phyloP scores from a whole-genome alignment of 164 flowering plant genomes.

The Protea cynaroides region DNA sequence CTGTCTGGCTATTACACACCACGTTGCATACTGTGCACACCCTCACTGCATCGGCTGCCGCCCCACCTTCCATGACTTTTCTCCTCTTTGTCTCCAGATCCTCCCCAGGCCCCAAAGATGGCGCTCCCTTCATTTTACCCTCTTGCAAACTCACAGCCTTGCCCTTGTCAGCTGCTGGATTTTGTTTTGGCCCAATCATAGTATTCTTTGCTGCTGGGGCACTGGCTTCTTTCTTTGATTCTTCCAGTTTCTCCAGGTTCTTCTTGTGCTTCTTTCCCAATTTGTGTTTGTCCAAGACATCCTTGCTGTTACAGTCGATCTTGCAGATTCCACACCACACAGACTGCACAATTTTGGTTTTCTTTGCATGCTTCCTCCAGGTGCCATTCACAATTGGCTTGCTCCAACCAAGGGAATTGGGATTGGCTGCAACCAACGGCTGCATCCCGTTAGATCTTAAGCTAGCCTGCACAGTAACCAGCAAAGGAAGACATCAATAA shows the following conservation, averaged over 20 bases:
- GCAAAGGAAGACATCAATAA: background rate
- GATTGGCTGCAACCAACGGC: slow-evolving; percentile 16
- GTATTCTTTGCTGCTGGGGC: slow-evolving; percentile 12
- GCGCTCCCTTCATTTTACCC: slow-evolving; percentile 17
- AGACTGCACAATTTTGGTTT: slow-evolving; percentile 28
- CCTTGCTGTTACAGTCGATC: slow-evolving; percentile 31
- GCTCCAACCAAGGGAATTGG: slow-evolving; percentile 13
- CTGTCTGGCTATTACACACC: slow-evolving; percentile 44
- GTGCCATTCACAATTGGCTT: slow-evolving; percentile 9
- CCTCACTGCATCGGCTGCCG: slow-evolving; percentile 34
- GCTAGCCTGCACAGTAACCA: slow-evolving; percentile 23
- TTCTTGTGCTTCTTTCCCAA: slow-evolving; percentile 40
- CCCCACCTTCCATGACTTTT: slow-evolving; percentile 31
- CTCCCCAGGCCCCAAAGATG: background rate
- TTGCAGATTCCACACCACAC: slow-evolving; percentile 45
- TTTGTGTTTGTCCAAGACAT: slow-evolving; percentile 30
- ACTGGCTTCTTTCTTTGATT: background rate
- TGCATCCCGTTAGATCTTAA: slow-evolving; percentile 9
- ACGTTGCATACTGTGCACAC: slow-evolving; percentile 36
- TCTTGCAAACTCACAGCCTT: background rate
- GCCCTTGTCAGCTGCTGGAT: slow-evolving; percentile 8
- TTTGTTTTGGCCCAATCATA: slow-evolving; percentile 13
- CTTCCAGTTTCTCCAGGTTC: slow-evolving; percentile 25
- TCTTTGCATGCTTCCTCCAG: slow-evolving; percentile 24
- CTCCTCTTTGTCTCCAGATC: slow-evolving; percentile 39